A percentile compares a stretch with the other conserved stretches of the same genome.
phyloP scores from a whole-genome alignment of 129 eudicot genomes.

The carrot (Daucus carota) region DNA sequence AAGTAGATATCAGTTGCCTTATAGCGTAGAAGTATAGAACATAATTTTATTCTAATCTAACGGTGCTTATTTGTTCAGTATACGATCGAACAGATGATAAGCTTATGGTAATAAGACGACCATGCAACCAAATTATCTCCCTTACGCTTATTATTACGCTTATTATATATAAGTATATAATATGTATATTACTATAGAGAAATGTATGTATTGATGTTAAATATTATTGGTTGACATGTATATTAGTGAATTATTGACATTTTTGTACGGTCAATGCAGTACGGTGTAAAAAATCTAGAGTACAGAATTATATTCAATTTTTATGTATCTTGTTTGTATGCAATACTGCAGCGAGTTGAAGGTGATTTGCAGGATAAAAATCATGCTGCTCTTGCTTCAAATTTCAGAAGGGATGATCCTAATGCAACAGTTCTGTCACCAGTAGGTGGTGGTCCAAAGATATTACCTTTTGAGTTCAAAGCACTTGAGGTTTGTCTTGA shows the following conservation, averaged over 20 bases:
- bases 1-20: no score
- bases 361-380: background rate
- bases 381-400: background rate
- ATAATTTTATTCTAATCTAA: no score
- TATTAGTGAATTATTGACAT: background rate
- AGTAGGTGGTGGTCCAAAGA: constrained; percentile 34
- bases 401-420: background rate
- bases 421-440: background rate
- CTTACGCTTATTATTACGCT: no score
- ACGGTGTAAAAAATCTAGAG: background rate
- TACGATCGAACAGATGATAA: no score
- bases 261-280: no score
- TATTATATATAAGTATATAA: no score
- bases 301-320: background rate
- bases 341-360: background rate
- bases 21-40: no score
- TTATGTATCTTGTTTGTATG: background rate
- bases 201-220: background rate
- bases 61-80: no score
- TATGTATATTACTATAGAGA: background rate
- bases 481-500: constrained; percentile 58
- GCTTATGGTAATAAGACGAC: no score
- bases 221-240: background rate
- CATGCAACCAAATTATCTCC: no score
- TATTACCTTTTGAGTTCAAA: constrained; percentile 51